Conservation (phyloP, 805 yeast species). For the Saccharomycopsis fibuligera region DNA sequence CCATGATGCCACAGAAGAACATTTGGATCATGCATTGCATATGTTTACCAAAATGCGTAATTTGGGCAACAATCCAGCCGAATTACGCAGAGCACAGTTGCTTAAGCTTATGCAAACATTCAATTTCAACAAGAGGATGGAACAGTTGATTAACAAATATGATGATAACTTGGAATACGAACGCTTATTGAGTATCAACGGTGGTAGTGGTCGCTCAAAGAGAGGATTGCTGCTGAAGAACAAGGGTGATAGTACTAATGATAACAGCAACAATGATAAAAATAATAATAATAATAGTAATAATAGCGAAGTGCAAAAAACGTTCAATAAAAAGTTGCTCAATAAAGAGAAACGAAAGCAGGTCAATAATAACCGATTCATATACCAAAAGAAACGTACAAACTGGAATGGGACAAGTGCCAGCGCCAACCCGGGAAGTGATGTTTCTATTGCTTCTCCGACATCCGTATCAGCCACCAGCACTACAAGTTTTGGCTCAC, state of each 20-base stretch:
- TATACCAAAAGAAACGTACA: conserved; percentile 5
- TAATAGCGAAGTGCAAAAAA: background rate
- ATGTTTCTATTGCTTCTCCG: background rate
- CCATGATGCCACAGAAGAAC: conserved; percentile 66
- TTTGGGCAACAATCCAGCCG: conserved; percentile 76
- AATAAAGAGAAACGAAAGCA: conserved; percentile 18
- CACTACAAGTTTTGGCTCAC: background rate
- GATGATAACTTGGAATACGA: conserved; percentile 32
- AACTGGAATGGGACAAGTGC: background rate
- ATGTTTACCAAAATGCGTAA: conserved; percentile 71
- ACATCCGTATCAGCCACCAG: background rate
- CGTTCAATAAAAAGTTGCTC: conserved; percentile 11
- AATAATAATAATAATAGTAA: background rate
- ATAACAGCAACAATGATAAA: background rate
- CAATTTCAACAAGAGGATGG: conserved; percentile 64
- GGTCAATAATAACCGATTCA: conserved; percentile 18
- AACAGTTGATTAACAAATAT: conserved; percentile 48
- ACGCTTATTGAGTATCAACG: background rate
- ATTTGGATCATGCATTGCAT: conserved; percentile 63
- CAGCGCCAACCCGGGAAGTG: background rate
- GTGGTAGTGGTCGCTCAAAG: background rate
- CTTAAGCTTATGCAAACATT: conserved; percentile 56
- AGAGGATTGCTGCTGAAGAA: too few relatives aligned
- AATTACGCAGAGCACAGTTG: conserved; percentile 64
- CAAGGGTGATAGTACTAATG: background rate